phyloP scores from a whole-genome alignment of 148 eudicot species.

The Arctostaphylos glauca region DNA sequence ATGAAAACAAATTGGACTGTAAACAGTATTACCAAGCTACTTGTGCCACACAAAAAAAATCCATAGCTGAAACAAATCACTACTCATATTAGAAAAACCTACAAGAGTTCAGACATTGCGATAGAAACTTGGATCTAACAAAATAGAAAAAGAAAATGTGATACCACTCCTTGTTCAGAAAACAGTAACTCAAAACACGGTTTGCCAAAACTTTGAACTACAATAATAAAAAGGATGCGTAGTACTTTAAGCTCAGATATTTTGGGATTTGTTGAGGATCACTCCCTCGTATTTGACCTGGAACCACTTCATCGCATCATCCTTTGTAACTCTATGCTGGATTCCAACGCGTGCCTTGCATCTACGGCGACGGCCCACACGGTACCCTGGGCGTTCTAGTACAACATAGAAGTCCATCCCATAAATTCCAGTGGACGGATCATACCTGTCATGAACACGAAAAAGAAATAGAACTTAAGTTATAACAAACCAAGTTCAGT shows the following conservation, averaged over 20 bases:
- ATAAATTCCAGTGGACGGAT: conserved; percentile 45
- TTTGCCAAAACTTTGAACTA: neutral
- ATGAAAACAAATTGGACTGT: too few relatives aligned
- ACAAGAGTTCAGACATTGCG: neutral
- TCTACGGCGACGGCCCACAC: conserved; percentile 41
- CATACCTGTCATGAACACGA: conserved; percentile 31
- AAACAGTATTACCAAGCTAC: too few relatives aligned
- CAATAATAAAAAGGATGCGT: neutral
- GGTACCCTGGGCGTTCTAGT: conserved; percentile 44
- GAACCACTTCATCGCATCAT: conserved; percentile 46
- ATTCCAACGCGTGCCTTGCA: conserved; percentile 47
- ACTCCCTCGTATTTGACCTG: conserved; percentile 48
- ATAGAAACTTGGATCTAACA: neutral
- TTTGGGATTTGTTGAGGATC: conserved; percentile 44
- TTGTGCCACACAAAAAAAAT: too few relatives aligned
- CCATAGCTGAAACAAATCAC: neutral
- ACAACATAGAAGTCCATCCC: conserved; percentile 52
- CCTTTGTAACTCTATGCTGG: conserved; percentile 42
- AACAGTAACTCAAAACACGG: neutral
- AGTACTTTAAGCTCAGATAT: neutral
- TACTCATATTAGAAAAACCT: neutral
- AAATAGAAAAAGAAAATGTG: neutral
- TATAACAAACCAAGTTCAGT: neutral
- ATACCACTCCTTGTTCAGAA: conserved; percentile 1
- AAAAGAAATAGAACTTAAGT: neutral